Percentiles rank a stretch among this genome's conserved stretches.
Evolutionary conservation across 176 grass and related monocot genomes (phyloP).

Genomic region (Paspalum notatum): DNA sequence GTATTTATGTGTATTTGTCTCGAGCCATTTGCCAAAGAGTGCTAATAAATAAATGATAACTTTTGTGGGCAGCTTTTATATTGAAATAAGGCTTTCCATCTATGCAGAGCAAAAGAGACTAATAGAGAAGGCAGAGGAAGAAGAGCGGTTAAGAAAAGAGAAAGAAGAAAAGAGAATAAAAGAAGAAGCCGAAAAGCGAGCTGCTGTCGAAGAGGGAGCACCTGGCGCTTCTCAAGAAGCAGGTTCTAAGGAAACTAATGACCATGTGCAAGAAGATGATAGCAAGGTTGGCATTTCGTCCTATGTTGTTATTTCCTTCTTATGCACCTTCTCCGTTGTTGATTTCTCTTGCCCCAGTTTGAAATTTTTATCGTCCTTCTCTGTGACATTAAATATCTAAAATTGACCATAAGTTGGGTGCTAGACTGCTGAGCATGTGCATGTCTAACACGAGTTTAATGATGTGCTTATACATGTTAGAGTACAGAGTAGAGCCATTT

Average conservation of each 20-base stretch:
- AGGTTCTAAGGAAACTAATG: slow-evolving; percentile 45
- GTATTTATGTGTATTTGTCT: slow-evolving; percentile 9
- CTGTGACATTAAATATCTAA: slow-evolving; percentile 3
- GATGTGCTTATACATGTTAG: slow-evolving; percentile 8
- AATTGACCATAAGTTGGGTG: slow-evolving; percentile 10
- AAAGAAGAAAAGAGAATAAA: slow-evolving; percentile 89
- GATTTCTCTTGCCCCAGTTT: slow-evolving; percentile 22
- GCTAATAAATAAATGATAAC: slow-evolving; percentile 19
- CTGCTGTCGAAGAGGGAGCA: slow-evolving; percentile 48
- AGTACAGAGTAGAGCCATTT: not conserved
- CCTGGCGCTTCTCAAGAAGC: slow-evolving; percentile 49
- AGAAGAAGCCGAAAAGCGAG: slow-evolving; percentile 76
- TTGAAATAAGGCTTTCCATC: slow-evolving; percentile 19
- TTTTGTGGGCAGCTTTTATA: slow-evolving; percentile 15
- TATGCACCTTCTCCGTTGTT: slow-evolving; percentile 6
- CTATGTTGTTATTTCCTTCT: slow-evolving; percentile 31
- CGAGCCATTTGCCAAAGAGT: not conserved
- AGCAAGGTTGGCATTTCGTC: slow-evolving; percentile 57
- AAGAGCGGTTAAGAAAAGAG: slow-evolving; percentile 84
- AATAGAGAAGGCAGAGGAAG: slow-evolving; percentile 91
- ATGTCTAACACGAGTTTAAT: slow-evolving; percentile 22
- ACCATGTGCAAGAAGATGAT: slow-evolving; percentile 45
- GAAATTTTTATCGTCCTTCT: not conserved
- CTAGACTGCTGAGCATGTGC: not conserved
- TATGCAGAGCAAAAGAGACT: slow-evolving; percentile 84